Conservation (phyloP, 106 monocot species). For the Dendrobium nobile region DNA sequence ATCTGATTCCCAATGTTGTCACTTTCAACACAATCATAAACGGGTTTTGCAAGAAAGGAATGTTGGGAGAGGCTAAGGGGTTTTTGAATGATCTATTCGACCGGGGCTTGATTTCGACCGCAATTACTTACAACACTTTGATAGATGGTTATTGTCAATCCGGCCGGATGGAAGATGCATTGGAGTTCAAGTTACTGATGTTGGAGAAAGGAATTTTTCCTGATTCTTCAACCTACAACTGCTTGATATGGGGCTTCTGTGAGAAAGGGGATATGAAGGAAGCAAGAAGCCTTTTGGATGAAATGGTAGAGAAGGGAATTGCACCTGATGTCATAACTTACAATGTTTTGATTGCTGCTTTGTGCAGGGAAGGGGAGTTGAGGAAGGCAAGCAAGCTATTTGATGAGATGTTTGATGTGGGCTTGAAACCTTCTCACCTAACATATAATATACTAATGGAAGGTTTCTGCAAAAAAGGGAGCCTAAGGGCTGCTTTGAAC, state of each 20-base stretch:
- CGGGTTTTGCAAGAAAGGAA: constrained; percentile 86
- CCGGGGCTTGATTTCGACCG: constrained; percentile 40
- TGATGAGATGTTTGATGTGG: constrained; percentile 67
- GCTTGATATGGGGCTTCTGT: constrained; percentile 67
- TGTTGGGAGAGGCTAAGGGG: constrained; percentile 50
- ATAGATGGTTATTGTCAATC: constrained; percentile 56
- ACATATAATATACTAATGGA: constrained; percentile 81
- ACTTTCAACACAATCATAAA: constrained; percentile 64
- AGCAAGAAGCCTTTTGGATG: constrained; percentile 55
- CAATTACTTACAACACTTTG: constrained; percentile 69
- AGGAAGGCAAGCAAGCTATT: constrained; percentile 68
- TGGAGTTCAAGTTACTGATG: constrained; percentile 39
- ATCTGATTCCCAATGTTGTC: constrained; percentile 43
- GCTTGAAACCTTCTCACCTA: constrained; percentile 46
- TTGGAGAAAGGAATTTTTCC: constrained; percentile 34
- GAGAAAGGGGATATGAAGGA: constrained; percentile 43
- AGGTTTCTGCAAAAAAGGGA: constrained; percentile 70
- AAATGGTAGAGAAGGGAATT: constrained; percentile 60
- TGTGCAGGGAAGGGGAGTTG: constrained; percentile 48
- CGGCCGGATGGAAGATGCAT: constrained; percentile 59
- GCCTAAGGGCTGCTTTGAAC: constrained; percentile 58
- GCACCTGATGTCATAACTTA: constrained; percentile 67
- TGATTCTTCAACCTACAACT: constrained; percentile 61
- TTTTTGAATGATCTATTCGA: constrained; percentile 35
- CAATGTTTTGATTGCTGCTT: constrained; percentile 57